Conservation (phyloP, 2,329 filamentous ascomycete species). For the Talaromyces amestolkiae region DNA sequence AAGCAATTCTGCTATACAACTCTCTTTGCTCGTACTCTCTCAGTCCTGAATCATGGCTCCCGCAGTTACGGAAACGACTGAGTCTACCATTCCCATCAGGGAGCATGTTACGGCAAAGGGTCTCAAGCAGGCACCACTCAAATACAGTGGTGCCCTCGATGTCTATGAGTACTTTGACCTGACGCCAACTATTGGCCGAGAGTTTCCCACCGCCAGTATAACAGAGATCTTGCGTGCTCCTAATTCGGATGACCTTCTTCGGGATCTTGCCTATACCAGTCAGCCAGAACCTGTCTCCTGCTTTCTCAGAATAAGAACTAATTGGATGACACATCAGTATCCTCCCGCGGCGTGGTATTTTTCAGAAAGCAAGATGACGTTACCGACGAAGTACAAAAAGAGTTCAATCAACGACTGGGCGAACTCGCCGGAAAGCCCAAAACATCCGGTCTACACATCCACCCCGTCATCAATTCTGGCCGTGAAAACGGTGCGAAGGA, state of each 20-base stretch:
- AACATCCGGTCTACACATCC: conserved; percentile 47
- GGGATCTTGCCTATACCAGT: conserved; percentile 38
- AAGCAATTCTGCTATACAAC: too few species aligned
- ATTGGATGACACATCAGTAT: conserved; percentile 14
- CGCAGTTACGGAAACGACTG: not conserved
- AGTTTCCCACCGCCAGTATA: conserved; percentile 43
- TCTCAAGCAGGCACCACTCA: conserved; percentile 29
- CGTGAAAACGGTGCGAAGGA: conserved; percentile 48
- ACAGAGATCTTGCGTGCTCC: conserved; percentile 49
- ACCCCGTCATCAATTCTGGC: conserved; percentile 50
- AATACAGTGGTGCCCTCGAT: conserved; percentile 43
- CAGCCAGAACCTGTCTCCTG: not conserved
- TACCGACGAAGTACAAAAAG: conserved; percentile 35
- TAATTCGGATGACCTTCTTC: conserved; percentile 36
- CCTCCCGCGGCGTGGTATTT: conserved; percentile 45
- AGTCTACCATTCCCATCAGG: not conserved
- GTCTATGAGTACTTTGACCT: conserved; percentile 49
- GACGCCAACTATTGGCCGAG: conserved; percentile 52
- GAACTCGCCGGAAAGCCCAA: conserved; percentile 49
- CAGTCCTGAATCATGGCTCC: not conserved
- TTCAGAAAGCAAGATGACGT: conserved; percentile 18
- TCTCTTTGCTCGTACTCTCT: not conserved
- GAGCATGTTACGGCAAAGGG: not conserved
- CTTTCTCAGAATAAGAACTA: not conserved
- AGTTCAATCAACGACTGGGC: conserved; percentile 42